phyloP scores from a whole-genome alignment of 148 eudicot genomes.

The Pharnaceum exiguum region DNA sequence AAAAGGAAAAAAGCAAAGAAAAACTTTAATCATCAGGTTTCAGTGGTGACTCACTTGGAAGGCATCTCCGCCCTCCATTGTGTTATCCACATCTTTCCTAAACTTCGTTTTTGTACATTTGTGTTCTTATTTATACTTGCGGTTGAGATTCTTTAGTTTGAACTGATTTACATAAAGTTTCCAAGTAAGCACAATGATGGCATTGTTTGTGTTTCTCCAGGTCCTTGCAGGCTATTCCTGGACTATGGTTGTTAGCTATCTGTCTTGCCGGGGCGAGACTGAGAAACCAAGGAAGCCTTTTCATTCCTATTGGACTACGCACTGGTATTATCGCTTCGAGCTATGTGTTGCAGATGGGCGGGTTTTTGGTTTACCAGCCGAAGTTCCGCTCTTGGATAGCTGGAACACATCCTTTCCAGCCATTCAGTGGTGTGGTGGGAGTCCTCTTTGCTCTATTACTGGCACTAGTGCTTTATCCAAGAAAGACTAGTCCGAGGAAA shows the following conservation, averaged over 20 bases:
- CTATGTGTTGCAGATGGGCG: slow-evolving; percentile 53
- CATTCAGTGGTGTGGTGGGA: slow-evolving; percentile 70
- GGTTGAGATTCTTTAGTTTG: neutral
- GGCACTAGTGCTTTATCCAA: slow-evolving; percentile 62
- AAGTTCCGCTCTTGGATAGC: slow-evolving; percentile 55
- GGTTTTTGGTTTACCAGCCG: slow-evolving; percentile 49
- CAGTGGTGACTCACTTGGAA: too few relatives aligned
- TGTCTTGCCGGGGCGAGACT: slow-evolving; percentile 65
- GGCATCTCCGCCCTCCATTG: too few relatives aligned
- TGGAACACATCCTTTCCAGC: slow-evolving; percentile 69
- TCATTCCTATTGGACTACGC: slow-evolving; percentile 70
- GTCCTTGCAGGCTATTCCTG: slow-evolving; percentile 71
- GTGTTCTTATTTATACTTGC: too few relatives aligned
- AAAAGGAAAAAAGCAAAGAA: neutral
- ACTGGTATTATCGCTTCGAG: slow-evolving; percentile 72
- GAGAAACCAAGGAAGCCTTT: slow-evolving; percentile 73
- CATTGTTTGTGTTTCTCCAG: slow-evolving; percentile 28
- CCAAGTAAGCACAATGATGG: neutral
- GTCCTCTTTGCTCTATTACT: slow-evolving; percentile 49
- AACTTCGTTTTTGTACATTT: too few relatives aligned
- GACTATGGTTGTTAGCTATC: slow-evolving; percentile 72
- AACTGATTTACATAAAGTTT: neutral
- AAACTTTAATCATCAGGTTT: too few relatives aligned
- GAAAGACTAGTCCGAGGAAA: slow-evolving; percentile 24
- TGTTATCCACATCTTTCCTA: too few relatives aligned